Conservation (phyloP, 1,284 basidiomycete species). For the Takashimella koratensis region DNA sequence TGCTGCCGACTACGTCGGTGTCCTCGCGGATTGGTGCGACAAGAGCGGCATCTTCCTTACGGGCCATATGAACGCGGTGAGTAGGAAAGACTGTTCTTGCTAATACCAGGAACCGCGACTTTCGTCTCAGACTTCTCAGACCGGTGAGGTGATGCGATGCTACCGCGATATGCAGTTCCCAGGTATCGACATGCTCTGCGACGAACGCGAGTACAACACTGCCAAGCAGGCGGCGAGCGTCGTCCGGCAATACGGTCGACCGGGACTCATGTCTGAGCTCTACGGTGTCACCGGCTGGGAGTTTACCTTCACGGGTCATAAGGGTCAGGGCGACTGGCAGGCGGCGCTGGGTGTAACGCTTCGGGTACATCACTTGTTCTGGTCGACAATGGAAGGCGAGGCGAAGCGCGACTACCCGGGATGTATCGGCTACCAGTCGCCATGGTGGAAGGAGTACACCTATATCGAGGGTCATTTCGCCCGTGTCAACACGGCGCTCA, state of each 20-base stretch:
- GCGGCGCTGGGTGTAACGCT: conserved; percentile 31
- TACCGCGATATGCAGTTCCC: conserved; percentile 31
- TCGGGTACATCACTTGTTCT: conserved; percentile 27
- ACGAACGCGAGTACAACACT: conserved; percentile 28
- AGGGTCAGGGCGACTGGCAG: conserved; percentile 35
- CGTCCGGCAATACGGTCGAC: conserved; percentile 22
- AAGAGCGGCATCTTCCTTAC: conserved; percentile 19
- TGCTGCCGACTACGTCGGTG: conserved; percentile 16
- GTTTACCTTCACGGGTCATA: conserved; percentile 29
- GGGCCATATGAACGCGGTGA: conserved; percentile 27
- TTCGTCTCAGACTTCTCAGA: conserved; percentile 21
- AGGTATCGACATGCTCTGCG: conserved; percentile 35
- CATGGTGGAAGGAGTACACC: conserved; percentile 30
- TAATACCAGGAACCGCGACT: conserved; percentile 22
- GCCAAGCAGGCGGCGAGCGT: conserved; percentile 31
- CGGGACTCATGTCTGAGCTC: conserved; percentile 24
- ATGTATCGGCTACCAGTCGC: conserved; percentile 30
- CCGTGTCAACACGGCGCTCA: conserved; percentile 23
- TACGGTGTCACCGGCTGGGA: conserved; percentile 32
- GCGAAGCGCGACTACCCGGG: conserved; percentile 34
- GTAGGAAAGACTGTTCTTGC: not conserved
- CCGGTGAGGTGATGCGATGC: conserved; percentile 30
- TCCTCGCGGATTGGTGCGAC: conserved; percentile 24
- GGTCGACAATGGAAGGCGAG: conserved; percentile 28
- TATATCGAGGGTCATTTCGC: conserved; percentile 32